These are phyloP conservation scores for Phalaenopsis equestris DNA, from an alignment of 106 monocot species.

Conservation along the genomic window DNA sequence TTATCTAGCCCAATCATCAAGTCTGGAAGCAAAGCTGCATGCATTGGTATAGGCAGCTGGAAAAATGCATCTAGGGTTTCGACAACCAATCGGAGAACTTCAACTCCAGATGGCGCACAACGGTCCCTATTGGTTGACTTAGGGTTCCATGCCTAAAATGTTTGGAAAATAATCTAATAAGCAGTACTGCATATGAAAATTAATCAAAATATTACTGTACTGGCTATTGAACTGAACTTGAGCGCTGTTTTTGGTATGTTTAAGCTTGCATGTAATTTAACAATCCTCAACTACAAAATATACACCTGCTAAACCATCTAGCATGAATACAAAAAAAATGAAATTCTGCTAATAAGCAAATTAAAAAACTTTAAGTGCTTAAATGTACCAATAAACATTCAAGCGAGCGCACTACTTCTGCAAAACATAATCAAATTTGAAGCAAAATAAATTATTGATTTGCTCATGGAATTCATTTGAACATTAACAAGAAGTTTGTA, in stretches of 20 bases:
- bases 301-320: too few relatives aligned
- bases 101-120: conserved; percentile 68
- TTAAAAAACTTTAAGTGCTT: not conserved
- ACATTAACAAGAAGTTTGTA: too few relatives aligned
- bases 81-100: conserved; percentile 60
- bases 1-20: conserved; percentile 65
- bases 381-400: not conserved
- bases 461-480: too few relatives aligned
- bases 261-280: too few relatives aligned
- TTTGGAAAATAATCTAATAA: too few relatives aligned
- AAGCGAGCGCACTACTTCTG: not conserved
- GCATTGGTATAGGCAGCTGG: conserved; percentile 77
- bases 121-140: conserved; percentile 70
- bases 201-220: too few relatives aligned
- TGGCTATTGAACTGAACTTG: too few relatives aligned
- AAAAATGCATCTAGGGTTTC: conserved; percentile 90
- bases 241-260: too few relatives aligned
- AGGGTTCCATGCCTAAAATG: conserved; percentile 67
- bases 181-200: too few relatives aligned
- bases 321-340: too few relatives aligned
- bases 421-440: not conserved
- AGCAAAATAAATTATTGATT: not conserved
- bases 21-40: conserved; percentile 72
- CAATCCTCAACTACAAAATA: too few relatives aligned
- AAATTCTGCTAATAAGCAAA: too few relatives aligned